Percentiles rank a stretch among this genome's conserved stretches.
Conservation (phyloP, 495 filamentous ascomycete genomes). For the Amorphotheca resinae region DNA sequence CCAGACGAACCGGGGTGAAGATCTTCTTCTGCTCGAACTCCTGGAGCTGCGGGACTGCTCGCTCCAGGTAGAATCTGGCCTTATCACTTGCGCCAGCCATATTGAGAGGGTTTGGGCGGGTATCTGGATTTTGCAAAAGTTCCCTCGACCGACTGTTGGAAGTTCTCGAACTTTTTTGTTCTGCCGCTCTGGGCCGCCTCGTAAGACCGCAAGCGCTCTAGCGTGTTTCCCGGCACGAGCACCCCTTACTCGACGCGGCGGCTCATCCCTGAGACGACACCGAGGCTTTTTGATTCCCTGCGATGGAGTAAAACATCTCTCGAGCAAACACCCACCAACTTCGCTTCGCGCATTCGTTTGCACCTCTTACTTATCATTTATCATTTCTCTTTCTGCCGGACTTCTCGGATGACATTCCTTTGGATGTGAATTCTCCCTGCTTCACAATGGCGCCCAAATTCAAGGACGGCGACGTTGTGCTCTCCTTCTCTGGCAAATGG, state of each 20-base stretch:
- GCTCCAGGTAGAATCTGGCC: conserved; percentile 86
- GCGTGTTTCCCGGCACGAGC: background rate
- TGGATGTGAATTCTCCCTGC: conserved; percentile 18
- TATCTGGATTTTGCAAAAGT: background rate
- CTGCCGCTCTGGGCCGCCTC: background rate
- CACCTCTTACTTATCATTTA: conserved; percentile 1
- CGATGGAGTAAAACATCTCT: background rate
- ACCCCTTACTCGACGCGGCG: background rate
- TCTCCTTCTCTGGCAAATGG: conserved; percentile 81
- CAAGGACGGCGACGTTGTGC: conserved; percentile 80
- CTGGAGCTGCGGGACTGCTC: conserved; percentile 78
- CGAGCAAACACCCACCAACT: background rate
- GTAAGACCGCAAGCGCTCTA: background rate
- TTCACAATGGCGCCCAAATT: conserved; percentile 64
- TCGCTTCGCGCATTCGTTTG: background rate
- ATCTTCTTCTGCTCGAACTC: conserved; percentile 81
- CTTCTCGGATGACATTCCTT: conserved; percentile 18
- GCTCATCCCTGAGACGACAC: background rate
- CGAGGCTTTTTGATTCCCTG: background rate
- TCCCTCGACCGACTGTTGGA: background rate
- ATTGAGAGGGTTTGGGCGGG: background rate
- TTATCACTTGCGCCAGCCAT: conserved; percentile 87
- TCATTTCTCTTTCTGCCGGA: conserved; percentile 16
- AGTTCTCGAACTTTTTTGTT: background rate
- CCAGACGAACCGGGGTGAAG: conserved; percentile 53